phyloP scores from a whole-genome alignment of 73 alveolate species.

The Paramecium biaurelia region DNA sequence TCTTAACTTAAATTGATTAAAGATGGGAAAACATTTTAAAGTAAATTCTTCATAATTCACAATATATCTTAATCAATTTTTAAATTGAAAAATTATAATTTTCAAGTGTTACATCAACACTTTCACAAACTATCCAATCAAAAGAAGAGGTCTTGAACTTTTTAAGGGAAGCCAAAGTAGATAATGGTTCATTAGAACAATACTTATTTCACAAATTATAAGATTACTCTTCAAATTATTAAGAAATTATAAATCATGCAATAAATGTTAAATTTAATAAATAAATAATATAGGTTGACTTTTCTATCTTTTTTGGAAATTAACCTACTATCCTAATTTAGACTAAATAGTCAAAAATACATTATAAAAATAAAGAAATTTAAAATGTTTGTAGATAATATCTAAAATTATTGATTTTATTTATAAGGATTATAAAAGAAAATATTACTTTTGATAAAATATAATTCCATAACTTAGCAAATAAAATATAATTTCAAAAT shows the following conservation, averaged over 20 bases:
- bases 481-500: background rate
- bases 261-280: background rate
- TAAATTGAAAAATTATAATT: background rate
- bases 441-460: background rate
- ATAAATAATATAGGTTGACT: background rate
- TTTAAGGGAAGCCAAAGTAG: background rate
- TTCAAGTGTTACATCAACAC: background rate
- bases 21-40: background rate
- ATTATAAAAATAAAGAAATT: background rate
- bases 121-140: background rate
- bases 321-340: background rate
- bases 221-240: background rate
- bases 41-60: background rate
- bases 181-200: background rate
- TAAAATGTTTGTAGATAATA: background rate
- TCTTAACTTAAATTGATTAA: background rate
- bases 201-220: background rate
- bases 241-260: background rate
- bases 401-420: background rate
- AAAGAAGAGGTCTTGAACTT: background rate
- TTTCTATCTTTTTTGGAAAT: background rate
- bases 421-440: background rate
- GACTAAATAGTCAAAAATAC: background rate
- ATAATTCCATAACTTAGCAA: background rate
- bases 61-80: background rate